phyloP scores from a whole-genome alignment of 106 monocot genomes.

The Phalaenopsis aphrodite region DNA sequence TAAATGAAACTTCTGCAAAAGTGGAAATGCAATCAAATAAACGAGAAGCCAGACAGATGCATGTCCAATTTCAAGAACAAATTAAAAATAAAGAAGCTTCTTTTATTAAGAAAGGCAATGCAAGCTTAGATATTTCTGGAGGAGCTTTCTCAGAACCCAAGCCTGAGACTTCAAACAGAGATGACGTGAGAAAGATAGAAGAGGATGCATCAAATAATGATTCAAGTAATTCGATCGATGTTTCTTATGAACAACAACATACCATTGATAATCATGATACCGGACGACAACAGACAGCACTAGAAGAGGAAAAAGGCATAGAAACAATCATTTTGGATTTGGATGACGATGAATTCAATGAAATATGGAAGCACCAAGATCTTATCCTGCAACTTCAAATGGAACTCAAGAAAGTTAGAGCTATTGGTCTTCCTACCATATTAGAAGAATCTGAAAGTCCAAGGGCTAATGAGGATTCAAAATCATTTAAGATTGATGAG shows the following conservation, averaged over 20 bases:
- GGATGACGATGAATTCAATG: constrained; percentile 57
- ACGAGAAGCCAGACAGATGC: too few relatives aligned
- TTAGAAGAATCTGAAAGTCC: constrained; percentile 65
- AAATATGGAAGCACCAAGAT: constrained; percentile 81
- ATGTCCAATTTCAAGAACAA: not conserved
- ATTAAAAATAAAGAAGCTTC: not conserved
- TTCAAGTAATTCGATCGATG: not conserved
- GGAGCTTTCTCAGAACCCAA: not conserved
- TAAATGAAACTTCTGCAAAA: too few relatives aligned
- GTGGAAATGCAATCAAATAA: too few relatives aligned
- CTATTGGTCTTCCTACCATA: constrained; percentile 67
- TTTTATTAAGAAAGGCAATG: not conserved
- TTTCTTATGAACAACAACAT: not conserved
- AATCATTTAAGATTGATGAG: constrained; percentile 44
- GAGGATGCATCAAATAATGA: not conserved
- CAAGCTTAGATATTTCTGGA: not conserved
- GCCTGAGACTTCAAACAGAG: not conserved
- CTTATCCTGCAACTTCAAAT: constrained; percentile 70
- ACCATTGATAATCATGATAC: not conserved
- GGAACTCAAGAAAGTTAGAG: constrained; percentile 60
- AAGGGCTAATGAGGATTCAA: constrained; percentile 28
- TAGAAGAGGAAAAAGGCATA: constrained; percentile 2
- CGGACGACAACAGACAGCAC: not conserved
- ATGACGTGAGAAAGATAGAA: not conserved
- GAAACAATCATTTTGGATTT: not conserved